Evolutionary conservation across 176 grass and related monocot genomes (phyloP).

Genomic region (Themeda triandra): DNA sequence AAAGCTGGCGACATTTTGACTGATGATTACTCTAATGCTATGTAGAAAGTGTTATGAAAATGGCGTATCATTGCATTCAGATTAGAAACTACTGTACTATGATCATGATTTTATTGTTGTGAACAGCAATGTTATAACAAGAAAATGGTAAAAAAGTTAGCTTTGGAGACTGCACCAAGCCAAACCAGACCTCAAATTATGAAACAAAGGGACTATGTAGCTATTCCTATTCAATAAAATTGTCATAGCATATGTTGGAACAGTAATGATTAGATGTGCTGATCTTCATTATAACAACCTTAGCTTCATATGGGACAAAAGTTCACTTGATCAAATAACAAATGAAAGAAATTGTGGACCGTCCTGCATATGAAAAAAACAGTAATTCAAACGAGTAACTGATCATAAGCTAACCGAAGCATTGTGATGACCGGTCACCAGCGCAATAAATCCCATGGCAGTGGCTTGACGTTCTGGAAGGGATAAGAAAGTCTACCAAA

Average conservation of each 20-base stretch:
- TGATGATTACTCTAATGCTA: background rate
- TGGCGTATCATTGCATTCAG: background rate
- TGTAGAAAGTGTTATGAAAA: background rate
- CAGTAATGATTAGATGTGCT: conserved; percentile 7
- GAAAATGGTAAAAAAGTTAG: background rate
- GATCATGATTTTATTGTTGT: background rate
- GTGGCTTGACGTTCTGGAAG: conserved; percentile 59
- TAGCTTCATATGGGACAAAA: background rate
- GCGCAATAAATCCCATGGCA: conserved; percentile 61
- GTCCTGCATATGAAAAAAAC: background rate
- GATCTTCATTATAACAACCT: background rate
- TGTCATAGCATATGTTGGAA: background rate
- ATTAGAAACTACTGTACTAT: background rate
- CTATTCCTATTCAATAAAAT: background rate
- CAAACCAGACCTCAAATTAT: background rate
- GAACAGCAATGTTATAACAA: background rate
- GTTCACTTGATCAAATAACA: background rate
- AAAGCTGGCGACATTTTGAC: background rate
- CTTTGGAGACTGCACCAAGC: background rate
- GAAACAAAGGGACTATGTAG: background rate
- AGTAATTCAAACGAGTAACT: conserved; percentile 4
- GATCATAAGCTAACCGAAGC: conserved; percentile 38
- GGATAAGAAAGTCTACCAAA: conserved; percentile 68
- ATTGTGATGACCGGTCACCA: conserved; percentile 57
- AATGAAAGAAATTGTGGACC: background rate